Evolutionary conservation across 768 basidiomycete genomes (phyloP).

Genomic region (Phanerodontia chrysosporium): DNA sequence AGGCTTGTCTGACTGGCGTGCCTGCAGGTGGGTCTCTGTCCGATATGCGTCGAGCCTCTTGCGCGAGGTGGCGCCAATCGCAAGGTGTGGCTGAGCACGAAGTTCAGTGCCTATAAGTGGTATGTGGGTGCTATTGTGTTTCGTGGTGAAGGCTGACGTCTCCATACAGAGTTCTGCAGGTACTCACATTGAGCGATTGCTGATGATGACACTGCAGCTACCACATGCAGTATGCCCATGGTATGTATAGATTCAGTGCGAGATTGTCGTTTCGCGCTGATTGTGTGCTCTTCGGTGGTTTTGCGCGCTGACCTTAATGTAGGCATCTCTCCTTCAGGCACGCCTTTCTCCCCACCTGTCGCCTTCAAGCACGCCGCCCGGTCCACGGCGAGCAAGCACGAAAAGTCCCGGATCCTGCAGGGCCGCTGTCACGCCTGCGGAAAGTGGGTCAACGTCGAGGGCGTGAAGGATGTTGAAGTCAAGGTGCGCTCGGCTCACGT

Average conservation of each 20-base stretch:
- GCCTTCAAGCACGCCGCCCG: slow-evolving; percentile 51
- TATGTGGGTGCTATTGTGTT: slow-evolving; percentile 26
- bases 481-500: slow-evolving; percentile 42
- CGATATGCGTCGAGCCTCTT: slow-evolving; percentile 62
- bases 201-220: slow-evolving; percentile 43
- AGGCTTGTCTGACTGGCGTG: no score
- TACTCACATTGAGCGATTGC: background rate
- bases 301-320: no score
- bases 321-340: slow-evolving; percentile 69
- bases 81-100: slow-evolving; percentile 71
- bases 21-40: slow-evolving; percentile 57
- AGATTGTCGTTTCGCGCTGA: no score
- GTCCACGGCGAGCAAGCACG: slow-evolving; percentile 48
- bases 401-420: slow-evolving; percentile 55
- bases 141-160: background rate
- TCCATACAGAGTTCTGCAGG: slow-evolving; percentile 5
- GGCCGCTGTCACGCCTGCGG: slow-evolving; percentile 77
- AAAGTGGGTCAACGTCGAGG: slow-evolving; percentile 70
- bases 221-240: slow-evolving; percentile 80
- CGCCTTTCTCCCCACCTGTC: slow-evolving; percentile 75
- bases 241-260: no score
- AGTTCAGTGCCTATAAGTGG: slow-evolving; percentile 83
- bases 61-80: slow-evolving; percentile 62
- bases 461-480: slow-evolving; percentile 67
- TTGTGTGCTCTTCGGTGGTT: no score